Evolutionary conservation across 192 early-diverging fungal genomes (phyloP).

Genomic region (Podila epicladia): DNA sequence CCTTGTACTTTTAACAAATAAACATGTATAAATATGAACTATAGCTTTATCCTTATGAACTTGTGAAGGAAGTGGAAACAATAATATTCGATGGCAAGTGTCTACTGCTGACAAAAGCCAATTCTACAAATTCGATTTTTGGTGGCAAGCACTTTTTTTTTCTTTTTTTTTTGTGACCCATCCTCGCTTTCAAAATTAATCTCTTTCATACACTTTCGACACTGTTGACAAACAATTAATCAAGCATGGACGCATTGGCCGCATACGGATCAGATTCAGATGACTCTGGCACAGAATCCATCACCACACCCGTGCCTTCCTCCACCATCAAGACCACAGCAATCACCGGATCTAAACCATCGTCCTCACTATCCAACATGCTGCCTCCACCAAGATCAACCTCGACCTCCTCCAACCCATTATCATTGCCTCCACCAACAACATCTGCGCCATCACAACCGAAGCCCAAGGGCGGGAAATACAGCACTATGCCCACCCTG

Average conservation of each 20-base stretch:
- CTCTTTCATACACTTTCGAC: too few species aligned
- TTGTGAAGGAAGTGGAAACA: too few species aligned
- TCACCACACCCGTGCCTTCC: not conserved
- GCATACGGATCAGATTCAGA: slow-evolving; percentile 48
- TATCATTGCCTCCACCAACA: not conserved
- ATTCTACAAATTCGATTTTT: too few species aligned
- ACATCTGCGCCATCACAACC: not conserved
- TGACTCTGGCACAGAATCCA: slow-evolving; percentile 29
- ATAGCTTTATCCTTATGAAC: too few species aligned
- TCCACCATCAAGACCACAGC: not conserved
- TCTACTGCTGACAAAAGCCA: too few species aligned
- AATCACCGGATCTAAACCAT: not conserved
- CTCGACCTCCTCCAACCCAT: not conserved
- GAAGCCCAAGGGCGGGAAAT: slow-evolving; percentile 31
- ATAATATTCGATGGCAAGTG: too few species aligned
- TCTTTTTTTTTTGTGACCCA: too few species aligned
- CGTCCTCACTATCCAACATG: slow-evolving; percentile 12
- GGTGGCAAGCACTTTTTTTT: too few species aligned
- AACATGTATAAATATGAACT: too few species aligned
- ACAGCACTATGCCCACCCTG: slow-evolving; percentile 33
- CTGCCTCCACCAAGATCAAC: slow-evolving; percentile 15
- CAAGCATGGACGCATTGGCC: slow-evolving; percentile 32
- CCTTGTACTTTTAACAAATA: too few species aligned
- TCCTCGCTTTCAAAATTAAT: too few species aligned
- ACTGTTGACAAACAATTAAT: too few species aligned